Evolutionary conservation across 306 rosid species (phyloP), one percentile per base, ranked within the genome.

Genomic region (Vachellia collinsii): DNA sequence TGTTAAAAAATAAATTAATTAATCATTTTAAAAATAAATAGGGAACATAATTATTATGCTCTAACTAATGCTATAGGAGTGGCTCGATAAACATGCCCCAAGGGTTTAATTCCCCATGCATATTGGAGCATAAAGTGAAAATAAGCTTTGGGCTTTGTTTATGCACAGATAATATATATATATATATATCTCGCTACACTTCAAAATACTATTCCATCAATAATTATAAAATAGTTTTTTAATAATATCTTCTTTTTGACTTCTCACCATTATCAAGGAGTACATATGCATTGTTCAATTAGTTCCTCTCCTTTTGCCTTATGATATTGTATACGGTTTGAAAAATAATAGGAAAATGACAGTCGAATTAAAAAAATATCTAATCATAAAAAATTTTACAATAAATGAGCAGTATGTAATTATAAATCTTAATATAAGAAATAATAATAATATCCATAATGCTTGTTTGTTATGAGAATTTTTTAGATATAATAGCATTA

Each of bases 1-100:
- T 77, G 44, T 42, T 82, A 67, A 54, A 54, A 79, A 53, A 84
- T 75, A 68, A 54, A 84, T 85, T 78, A 50, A 48, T 64, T 64
- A 16, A 64, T 64, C 70, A 64, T 64, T 64, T 64, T 36, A 16
- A 36, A 36, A 63, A 29, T 79, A 79, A 66, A n/a, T 29, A 12
- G 7, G 66, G 77, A 67, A 56, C 50, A 50, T 7, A 74, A 76
- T 87, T 8, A 83, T 74, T 13, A 20, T 20, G 4, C 4, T 29
- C 38, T 11, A 1, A 59, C 66, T 56, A 8, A 1, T 34, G 19
- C 19, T 23, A 9, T 22, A 59, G 25, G 3, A 59, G 37, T 61
- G 38, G 25, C 38, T 62, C 34, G 3, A 64, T 64, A 8, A 7
- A 64, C 4, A 64, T 36, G 25, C 17, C 36, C 51, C 25, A 74